Evolutionary conservation across 805 yeast genomes (phyloP).

Genomic region (Spathaspora arborariae): DNA sequence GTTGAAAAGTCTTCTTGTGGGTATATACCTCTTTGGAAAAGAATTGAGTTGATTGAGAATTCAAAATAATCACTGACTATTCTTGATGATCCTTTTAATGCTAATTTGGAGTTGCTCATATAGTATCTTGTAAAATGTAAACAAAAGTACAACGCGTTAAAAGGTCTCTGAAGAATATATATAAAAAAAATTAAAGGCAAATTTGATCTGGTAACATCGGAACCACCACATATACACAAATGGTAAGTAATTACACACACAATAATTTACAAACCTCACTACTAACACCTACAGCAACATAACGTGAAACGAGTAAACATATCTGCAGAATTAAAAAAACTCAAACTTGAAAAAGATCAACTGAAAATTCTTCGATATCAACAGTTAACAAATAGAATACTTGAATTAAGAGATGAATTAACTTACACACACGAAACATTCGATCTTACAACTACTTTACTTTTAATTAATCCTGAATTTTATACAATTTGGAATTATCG

Average conservation of each 20-base stretch:
- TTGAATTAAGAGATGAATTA: constrained; percentile 23
- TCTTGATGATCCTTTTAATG: constrained; percentile 75
- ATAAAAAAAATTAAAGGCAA: neutral
- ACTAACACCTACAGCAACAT: constrained; percentile 48
- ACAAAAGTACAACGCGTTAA: too few relatives aligned
- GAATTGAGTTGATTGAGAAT: constrained; percentile 72
- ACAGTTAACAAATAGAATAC: constrained; percentile 39
- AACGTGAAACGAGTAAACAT: constrained; percentile 61
- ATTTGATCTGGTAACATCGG: neutral
- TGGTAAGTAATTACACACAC: neutral
- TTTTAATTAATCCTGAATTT: constrained; percentile 76
- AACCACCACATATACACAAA: neutral
- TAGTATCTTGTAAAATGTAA: too few relatives aligned
- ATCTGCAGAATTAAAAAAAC: constrained; percentile 50
- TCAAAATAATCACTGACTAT: constrained; percentile 81
- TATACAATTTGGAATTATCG: constrained; percentile 90
- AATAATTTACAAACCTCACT: neutral
- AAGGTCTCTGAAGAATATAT: too few relatives aligned
- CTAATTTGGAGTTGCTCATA: constrained; percentile 49
- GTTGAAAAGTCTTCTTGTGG: constrained; percentile 81
- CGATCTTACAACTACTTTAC: constrained; percentile 50
- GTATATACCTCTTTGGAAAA: constrained; percentile 87
- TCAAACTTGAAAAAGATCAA: constrained; percentile 56
- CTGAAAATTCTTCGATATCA: constrained; percentile 56
- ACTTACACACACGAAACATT: constrained; percentile 34